phyloP scores from a whole-genome alignment of 78 protist genomes.

The Dictyostelium firmibasis region DNA sequence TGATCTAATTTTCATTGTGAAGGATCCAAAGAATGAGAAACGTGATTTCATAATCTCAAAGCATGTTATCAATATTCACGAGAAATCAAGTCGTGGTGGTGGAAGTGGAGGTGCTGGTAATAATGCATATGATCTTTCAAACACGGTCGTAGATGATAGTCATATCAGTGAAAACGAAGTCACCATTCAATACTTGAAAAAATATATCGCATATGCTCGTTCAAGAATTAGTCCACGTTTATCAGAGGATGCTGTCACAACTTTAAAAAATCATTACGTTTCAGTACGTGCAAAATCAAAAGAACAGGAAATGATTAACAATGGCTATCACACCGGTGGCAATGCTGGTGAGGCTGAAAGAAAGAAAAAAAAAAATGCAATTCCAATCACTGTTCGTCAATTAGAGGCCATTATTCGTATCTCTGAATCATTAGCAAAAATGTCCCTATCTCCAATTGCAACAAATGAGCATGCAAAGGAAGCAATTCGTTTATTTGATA shows the following conservation, averaged over 20 bases:
- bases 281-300: conserved; percentile 59
- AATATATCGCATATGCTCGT: conserved; percentile 89
- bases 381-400: conserved; percentile 93
- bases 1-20: conserved; percentile 98
- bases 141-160: background rate
- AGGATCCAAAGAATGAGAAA: conserved; percentile 87
- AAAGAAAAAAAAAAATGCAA: conserved; percentile 14
- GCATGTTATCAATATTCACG: conserved; percentile 47
- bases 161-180: background rate
- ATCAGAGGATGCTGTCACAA: conserved; percentile 85
- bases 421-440: conserved; percentile 90
- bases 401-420: conserved; percentile 94
- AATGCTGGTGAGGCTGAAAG: background rate
- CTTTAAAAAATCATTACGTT: conserved; percentile 63
- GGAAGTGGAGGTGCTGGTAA: background rate
- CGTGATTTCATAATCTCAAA: conserved; percentile 81
- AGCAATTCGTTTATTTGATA: conserved; percentile 87
- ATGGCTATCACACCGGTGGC: conserved; percentile 82
- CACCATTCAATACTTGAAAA: conserved; percentile 33
- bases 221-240: conserved; percentile 89
- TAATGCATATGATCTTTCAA: background rate
- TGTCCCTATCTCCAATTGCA: conserved; percentile 61
- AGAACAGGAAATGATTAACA: conserved; percentile 26
- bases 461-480: conserved; percentile 83
- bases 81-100: background rate